Conservation (phyloP, 148 eudicot species). For the Nepenthes mirabilis region DNA sequence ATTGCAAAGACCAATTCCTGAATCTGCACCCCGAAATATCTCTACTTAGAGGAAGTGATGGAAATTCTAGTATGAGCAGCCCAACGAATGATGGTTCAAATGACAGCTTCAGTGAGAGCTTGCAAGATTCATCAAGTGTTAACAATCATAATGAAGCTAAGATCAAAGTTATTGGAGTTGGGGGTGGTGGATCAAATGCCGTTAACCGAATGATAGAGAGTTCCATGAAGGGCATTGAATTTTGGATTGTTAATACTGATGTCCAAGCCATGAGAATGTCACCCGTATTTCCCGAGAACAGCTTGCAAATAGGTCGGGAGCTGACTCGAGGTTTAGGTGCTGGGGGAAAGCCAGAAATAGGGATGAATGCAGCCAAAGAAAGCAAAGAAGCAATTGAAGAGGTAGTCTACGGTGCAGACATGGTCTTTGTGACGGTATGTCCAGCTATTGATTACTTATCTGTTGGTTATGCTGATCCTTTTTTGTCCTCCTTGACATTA, state of each 20-base stretch:
- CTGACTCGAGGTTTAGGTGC: constrained; percentile 97
- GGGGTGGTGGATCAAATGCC: constrained; percentile 98
- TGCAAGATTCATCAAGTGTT: constrained; percentile 28
- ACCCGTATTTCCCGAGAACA: constrained; percentile 70
- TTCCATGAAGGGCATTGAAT: constrained; percentile 87
- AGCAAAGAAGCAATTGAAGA: constrained; percentile 74
- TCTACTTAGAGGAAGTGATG: constrained; percentile 77
- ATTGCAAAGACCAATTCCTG: constrained; percentile 61
- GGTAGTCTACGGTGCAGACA: constrained; percentile 82
- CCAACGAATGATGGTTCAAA: constrained; percentile 39
- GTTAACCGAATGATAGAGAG: constrained; percentile 98
- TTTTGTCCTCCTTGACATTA: no score
- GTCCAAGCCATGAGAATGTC: constrained; percentile 94
- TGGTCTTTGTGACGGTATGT: constrained; percentile 96
- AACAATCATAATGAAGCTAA: constrained; percentile 60
- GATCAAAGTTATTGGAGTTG: constrained; percentile 94
- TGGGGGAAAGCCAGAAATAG: constrained; percentile 94
- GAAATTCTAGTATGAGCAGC: constrained; percentile 23
- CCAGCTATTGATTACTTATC: not conserved
- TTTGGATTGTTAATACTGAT: constrained; percentile 98
- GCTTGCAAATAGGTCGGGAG: constrained; percentile 90
- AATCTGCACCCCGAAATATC: constrained; percentile 80
- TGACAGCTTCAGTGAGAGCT: constrained; percentile 42
- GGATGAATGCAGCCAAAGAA: constrained; percentile 93
- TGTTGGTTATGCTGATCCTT: no score